Percentiles rank a stretch among this genome's conserved stretches.
Conservation (phyloP, 192 early-diverging fungal species). For the Diversispora epigaea region DNA sequence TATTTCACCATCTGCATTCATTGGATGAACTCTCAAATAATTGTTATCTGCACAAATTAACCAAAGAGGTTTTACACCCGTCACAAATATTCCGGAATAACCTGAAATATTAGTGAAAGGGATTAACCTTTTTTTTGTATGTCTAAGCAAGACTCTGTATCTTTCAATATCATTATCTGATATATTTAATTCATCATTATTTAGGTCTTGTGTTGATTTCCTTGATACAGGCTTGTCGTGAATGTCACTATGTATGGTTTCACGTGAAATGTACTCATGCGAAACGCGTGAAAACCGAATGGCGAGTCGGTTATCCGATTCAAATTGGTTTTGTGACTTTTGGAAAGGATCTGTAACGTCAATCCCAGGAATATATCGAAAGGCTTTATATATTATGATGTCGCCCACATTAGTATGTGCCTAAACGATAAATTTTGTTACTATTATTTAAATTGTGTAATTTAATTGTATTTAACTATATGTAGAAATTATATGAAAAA, state of each 20-base stretch:
- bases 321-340: conserved; percentile 27
- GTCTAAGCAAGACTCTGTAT: conserved; percentile 28
- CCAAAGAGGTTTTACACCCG: conserved; percentile 72
- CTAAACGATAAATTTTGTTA: conserved; percentile 39
- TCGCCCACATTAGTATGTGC: conserved; percentile 63
- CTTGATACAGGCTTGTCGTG: conserved; percentile 29
- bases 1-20: conserved; percentile 65
- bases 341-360: conserved; percentile 30
- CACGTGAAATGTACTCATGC: conserved; percentile 62
- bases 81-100: conserved; percentile 74
- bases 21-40: conserved; percentile 68
- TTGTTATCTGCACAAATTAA: conserved; percentile 65
- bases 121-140: conserved; percentile 37
- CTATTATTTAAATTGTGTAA: not conserved
- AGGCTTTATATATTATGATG: conserved; percentile 71
- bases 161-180: conserved; percentile 37
- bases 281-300: conserved; percentile 66
- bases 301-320: conserved; percentile 55
- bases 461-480: not conserved
- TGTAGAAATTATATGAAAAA: not conserved
- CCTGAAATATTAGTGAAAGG: conserved; percentile 55
- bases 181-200: conserved; percentile 35
- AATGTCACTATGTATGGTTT: conserved; percentile 41
- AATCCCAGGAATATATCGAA: conserved; percentile 48
- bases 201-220: conserved; percentile 2